A percentile compares a stretch with the other conserved stretches of the same genome.
Evolutionary conservation across 352 stramenopile species (phyloP).

Genomic region (Nothophytophthora sp.): DNA sequence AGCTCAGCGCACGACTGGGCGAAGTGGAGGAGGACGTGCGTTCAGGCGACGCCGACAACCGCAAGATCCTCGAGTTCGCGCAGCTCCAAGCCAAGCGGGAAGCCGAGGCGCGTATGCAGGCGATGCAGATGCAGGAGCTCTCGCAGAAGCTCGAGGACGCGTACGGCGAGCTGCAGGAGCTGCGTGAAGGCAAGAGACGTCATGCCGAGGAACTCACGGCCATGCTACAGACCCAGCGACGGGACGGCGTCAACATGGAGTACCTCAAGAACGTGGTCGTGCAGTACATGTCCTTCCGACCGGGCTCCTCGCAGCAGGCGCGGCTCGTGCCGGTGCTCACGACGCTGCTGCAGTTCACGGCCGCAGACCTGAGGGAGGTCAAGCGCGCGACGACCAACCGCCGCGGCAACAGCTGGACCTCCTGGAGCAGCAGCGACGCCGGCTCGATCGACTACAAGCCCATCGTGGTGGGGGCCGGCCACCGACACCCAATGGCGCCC

Average conservation of each 20-base stretch:
- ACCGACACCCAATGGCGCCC: constrained; percentile 29
- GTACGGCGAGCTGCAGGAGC: constrained; percentile 46
- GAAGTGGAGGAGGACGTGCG: constrained; percentile 87
- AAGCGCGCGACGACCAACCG: constrained; percentile 50
- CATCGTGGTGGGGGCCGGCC: constrained; percentile 38
- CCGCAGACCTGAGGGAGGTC: constrained; percentile 76
- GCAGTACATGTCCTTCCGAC: constrained; percentile 90
- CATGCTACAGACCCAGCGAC: constrained; percentile 80
- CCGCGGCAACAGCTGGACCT: constrained; percentile 70
- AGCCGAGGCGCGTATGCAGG: constrained; percentile 58
- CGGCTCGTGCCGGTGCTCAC: constrained; percentile 81
- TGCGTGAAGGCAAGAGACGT: constrained; percentile 55
- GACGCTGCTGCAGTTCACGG: constrained; percentile 85
- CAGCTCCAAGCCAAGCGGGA: constrained; percentile 86
- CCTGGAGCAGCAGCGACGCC: constrained; percentile 48
- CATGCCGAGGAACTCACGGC: constrained; percentile 73
- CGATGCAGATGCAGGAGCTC: constrained; percentile 56
- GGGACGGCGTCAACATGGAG: constrained; percentile 90
- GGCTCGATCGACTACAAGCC: constrained; percentile 66
- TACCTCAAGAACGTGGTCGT: constrained; percentile 92
- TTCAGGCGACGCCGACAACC: constrained; percentile 80
- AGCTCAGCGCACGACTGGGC: constrained; percentile 48
- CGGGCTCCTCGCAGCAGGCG: constrained; percentile 76
- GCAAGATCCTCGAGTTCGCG: constrained; percentile 88
- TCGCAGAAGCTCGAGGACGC: constrained; percentile 43